Percentiles rank a stretch among this genome's conserved stretches.
Conservation (phyloP, 2,329 filamentous ascomycete species). For the Teratosphaeria nubilosa region DNA sequence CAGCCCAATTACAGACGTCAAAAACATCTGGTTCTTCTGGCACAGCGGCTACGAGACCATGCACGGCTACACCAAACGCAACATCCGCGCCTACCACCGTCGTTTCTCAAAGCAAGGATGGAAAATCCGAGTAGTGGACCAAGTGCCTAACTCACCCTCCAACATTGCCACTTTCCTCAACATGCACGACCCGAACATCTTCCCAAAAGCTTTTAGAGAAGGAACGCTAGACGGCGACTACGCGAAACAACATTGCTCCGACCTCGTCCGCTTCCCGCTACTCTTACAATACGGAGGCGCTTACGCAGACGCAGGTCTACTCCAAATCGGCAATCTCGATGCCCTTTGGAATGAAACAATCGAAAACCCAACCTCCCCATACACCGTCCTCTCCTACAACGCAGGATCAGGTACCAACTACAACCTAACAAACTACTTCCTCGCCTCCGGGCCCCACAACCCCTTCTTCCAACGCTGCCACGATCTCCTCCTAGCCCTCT, state of each 20-base stretch:
- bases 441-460: conserved; percentile 32
- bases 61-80: conserved; percentile 29
- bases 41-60: conserved; percentile 27
- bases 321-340: conserved; percentile 47
- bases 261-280: conserved; percentile 48
- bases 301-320: conserved; percentile 32
- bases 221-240: conserved; percentile 41
- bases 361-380: conserved; percentile 36
- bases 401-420: conserved; percentile 24
- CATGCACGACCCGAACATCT: conserved; percentile 27
- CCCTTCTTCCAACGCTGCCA: conserved; percentile 42
- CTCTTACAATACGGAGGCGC: conserved; percentile 39
- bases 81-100: conserved; percentile 33
- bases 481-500: conserved; percentile 41
- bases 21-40: conserved; percentile 35
- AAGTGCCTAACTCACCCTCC: conserved; percentile 27
- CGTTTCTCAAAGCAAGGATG: conserved; percentile 30
- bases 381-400: conserved; percentile 41
- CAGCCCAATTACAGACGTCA: conserved; percentile 28
- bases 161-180: conserved; percentile 28
- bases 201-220: conserved; percentile 37
- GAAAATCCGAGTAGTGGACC: conserved; percentile 34
- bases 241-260: conserved; percentile 45
- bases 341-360: conserved; percentile 43
- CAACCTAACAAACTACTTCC: conserved; percentile 42